Evolutionary conservation across 441 rosid genomes (phyloP), one percentile per base, ranked within the genome.

Genomic region (Lepidium campestre): DNA sequence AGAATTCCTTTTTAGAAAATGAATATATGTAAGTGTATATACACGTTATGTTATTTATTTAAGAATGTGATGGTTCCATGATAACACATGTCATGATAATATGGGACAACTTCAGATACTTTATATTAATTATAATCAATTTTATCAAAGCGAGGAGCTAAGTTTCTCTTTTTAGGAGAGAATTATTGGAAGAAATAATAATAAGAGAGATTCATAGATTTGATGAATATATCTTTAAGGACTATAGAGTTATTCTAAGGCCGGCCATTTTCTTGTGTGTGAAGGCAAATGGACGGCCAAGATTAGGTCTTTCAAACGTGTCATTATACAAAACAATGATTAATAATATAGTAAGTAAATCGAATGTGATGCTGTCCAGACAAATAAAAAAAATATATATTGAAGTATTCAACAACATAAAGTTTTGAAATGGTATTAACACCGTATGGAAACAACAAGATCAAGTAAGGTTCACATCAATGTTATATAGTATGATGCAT

Each of bases 31-130:
- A 40, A 17, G 15, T 7, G 11, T 11, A 10, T 63, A 55, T 4
- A 29, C 62, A 57, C 20, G 48, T 45, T 45, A 46, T 18, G 31
- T 67, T 35, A 17, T 1, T 45, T 68, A 1, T 25, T 1, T 12
- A 1, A 59, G 0, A 20, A 41, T 60, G 47, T 32, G 0, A 70
- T 70, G 47, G 42, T 53, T 31, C 17, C 4, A 31, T 69, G 29
- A 9, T 34, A 60, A 69, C 74, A 59, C 61, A 61, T 70, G 68
- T 70, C 62, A 19, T 25, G 11, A 50, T 29, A 22, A 50, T 29
- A 22, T 19, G 42, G 17, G 45, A 20, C 18, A 56, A 13, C 25
- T 29, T 67, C 55, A 8, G 15, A 22, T 67, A 66, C 19, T 54
- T 54, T 56, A 54, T 44, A 15, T 3, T 44, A 25, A n/a, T 10